These are phyloP conservation scores for Fusarium penzigii DNA, from an alignment of 2,329 filamentous ascomycete species.

Conservation along the genomic window DNA sequence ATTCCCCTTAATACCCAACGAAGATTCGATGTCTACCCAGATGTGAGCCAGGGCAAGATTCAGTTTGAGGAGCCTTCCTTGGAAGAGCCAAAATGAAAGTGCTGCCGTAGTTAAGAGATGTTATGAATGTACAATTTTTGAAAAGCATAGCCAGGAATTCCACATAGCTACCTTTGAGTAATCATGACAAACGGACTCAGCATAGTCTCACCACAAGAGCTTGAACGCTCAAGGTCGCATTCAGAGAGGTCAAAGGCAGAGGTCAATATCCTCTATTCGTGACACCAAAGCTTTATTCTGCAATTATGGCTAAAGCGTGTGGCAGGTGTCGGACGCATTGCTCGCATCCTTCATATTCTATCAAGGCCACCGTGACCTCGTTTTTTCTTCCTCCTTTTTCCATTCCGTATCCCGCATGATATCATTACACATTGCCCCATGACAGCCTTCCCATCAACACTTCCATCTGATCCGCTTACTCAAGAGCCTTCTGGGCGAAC, in stretches of 20 bases:
- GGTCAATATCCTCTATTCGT: slow-evolving; percentile 8
- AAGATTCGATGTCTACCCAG: slow-evolving; percentile 92
- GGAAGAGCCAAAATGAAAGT: slow-evolving; percentile 4
- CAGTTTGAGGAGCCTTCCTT: slow-evolving; percentile 34
- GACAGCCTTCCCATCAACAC: too few species aligned
- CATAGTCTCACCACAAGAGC: too few species aligned
- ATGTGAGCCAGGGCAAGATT: slow-evolving; percentile 69
- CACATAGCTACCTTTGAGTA: too few species aligned
- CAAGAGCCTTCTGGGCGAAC: slow-evolving; percentile 79
- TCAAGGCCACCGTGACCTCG: slow-evolving; percentile 17
- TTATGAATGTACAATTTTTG: background rate
- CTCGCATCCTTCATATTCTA: slow-evolving; percentile 18
- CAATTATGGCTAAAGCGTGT: too few species aligned
- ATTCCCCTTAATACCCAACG: slow-evolving; percentile 86
- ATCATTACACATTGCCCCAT: slow-evolving; percentile 22
- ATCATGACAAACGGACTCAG: too few species aligned
- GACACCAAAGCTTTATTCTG: too few species aligned
- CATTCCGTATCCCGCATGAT: slow-evolving; percentile 18
- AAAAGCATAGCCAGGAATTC: background rate
- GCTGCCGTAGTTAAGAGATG: background rate
- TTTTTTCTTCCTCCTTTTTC: slow-evolving; percentile 8
- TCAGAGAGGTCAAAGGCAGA: background rate
- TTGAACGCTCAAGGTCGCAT: too few species aligned
- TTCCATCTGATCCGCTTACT: slow-evolving; percentile 40
- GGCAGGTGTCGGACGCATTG: background rate